A percentile compares a stretch with the other conserved stretches of the same genome.
phyloP scores from a whole-genome alignment of 805 yeast genomes.

The Wickerhamomyces strasburgensis region DNA sequence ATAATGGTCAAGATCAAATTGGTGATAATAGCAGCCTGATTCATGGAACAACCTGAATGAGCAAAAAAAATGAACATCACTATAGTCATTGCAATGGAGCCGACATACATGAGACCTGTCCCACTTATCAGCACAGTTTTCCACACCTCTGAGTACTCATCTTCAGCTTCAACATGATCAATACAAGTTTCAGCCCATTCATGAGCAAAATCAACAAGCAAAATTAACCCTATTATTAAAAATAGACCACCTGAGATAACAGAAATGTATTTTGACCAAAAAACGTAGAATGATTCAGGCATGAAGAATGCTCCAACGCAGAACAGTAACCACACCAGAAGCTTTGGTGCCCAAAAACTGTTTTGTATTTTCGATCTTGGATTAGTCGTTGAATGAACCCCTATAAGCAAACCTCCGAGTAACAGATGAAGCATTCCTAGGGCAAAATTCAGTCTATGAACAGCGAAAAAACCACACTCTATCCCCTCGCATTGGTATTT shows the following conservation, averaged over 20 bases:
- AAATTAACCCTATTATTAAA: conserved; percentile 81
- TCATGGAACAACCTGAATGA: conserved; percentile 76
- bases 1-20: conserved; percentile 63
- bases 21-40: conserved; percentile 77
- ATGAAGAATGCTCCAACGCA: conserved; percentile 64
- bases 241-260: conserved; percentile 80
- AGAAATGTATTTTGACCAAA: conserved; percentile 90
- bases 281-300: conserved; percentile 81
- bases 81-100: conserved; percentile 65
- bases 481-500: conserved; percentile 74
- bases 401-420: conserved; percentile 61
- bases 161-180: conserved; percentile 82
- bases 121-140: conserved; percentile 77
- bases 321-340: conserved; percentile 52
- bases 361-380: conserved; percentile 83
- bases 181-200: conserved; percentile 98
- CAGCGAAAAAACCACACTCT: conserved; percentile 90
- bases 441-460: conserved; percentile 88
- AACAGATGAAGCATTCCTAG: conserved; percentile 73
- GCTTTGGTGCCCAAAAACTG: conserved; percentile 84
- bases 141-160: conserved; percentile 61
- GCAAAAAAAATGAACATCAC: conserved; percentile 83
- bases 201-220: conserved; percentile 94
- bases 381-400: conserved; percentile 72
- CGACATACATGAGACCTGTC: conserved; percentile 77